phyloP scores from a whole-genome alignment of 176 grass and related monocot species.

The Oryza meridionalis region DNA sequence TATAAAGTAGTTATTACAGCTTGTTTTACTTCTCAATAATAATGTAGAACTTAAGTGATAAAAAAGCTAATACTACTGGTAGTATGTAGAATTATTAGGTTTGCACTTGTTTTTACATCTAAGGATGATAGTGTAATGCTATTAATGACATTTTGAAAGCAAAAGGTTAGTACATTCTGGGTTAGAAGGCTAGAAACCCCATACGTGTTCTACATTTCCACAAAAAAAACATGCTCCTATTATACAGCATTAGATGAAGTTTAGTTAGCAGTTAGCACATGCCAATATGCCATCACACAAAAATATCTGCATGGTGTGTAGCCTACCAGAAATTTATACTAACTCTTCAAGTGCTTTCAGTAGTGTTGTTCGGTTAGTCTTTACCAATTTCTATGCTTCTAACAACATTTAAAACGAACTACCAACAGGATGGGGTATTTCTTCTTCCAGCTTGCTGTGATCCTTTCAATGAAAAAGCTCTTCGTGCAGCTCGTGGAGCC shows the following conservation, averaged over 20 bases:
- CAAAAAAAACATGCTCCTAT: background rate
- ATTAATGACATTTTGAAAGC: background rate
- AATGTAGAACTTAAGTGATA: background rate
- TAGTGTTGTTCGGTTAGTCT: background rate
- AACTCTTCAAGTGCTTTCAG: background rate
- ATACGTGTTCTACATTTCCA: background rate
- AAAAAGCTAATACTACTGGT: background rate
- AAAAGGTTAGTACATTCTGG: background rate
- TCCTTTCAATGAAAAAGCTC: slow-evolving; percentile 95
- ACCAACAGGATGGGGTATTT: slow-evolving; percentile 78
- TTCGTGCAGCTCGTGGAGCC: slow-evolving; percentile 85
- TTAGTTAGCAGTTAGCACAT: background rate
- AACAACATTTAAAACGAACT: slow-evolving; percentile 24
- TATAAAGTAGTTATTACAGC: background rate
- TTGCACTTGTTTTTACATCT: slow-evolving; percentile 3
- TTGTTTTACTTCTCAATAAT: background rate
- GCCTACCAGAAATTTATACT: background rate
- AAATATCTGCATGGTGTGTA: background rate
- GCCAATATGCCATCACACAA: background rate
- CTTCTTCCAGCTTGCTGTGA: slow-evolving; percentile 91
- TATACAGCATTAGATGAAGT: slow-evolving; percentile 5
- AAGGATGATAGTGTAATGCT: background rate
- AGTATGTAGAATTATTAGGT: background rate
- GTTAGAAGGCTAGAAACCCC: background rate
- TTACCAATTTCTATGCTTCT: slow-evolving; percentile 17